Evolutionary conservation across 1,139 yeast species (phyloP), one percentile per base, ranked within the genome.

Genomic region (Nakaseomyces sp.): DNA sequence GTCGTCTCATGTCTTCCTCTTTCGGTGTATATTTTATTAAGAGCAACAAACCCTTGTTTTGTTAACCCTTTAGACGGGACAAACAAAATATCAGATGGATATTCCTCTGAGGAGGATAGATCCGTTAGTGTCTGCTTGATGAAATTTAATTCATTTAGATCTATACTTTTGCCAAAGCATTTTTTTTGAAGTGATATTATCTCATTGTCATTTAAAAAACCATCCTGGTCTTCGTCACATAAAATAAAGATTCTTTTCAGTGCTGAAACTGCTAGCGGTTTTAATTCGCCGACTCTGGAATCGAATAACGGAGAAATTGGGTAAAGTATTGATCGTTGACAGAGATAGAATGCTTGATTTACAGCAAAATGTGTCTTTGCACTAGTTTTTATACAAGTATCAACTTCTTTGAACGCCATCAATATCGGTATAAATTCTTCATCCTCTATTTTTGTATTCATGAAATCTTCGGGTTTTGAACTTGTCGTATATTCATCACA

Each of bases 241-340:
- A 91, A 68, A 53, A 85, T 83, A 57, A 91, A 91, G 4, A 91
- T 78, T 46, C 98, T 68, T 48, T 77, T 77, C 44, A 91, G 68
- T 0, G 97, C 97, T 1, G 73, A 71, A 0, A 78, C 70, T 0
- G 95, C 89, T 3, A 80, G 72, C 0, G 88, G 88, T 57, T 89
- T 91, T 52, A 91, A 66, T 43, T 71, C 75, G 0, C 93, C 91
- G 50, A 83, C 89, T 55, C 88, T 87, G n/a, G 95, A 80, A 61
- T 91, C 97, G 57, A 82, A 91, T 18, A 91, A 64, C 0, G 98
- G 98, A 0, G 96, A 80, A n/a, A 91, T 74, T 0, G 98, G 98
- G 60, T 85, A 89, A 0, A 91, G 82, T 0, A 89, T 86, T 0
- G 97, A 89, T 45, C 96, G 65, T 61, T 88, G 95, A 57, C 98